Evolutionary conservation across 768 basidiomycete species (phyloP).

Genomic region (Amanita jacksonii): DNA sequence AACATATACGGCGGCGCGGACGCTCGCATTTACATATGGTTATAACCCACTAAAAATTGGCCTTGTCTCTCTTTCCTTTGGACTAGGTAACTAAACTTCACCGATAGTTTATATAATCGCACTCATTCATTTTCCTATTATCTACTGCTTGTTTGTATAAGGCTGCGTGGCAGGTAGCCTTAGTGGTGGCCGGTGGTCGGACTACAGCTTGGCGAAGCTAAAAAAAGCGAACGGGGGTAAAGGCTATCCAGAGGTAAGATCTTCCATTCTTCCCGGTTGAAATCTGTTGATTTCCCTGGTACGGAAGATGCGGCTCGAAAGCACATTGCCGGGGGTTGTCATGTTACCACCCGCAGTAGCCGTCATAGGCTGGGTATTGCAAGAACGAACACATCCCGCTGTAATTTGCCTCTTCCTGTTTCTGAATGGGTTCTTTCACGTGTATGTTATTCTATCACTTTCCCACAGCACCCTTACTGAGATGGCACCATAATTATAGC

Average conservation of each 20-base stretch:
- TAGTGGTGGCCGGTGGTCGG: slow-evolving; percentile 37
- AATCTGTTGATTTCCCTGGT: neutral
- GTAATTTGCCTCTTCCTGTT: slow-evolving; percentile 68
- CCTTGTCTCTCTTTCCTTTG: slow-evolving; percentile 66
- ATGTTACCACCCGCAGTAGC: slow-evolving; percentile 52
- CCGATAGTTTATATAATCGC: neutral
- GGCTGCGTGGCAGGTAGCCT: slow-evolving; percentile 33
- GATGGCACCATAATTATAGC: neutral
- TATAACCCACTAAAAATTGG: slow-evolving; percentile 68
- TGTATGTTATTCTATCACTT: slow-evolving; percentile 35
- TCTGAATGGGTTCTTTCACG: slow-evolving; percentile 60
- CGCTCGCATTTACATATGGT: slow-evolving; percentile 50
- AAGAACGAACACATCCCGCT: slow-evolving; percentile 52
- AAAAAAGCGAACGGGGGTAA: slow-evolving; percentile 31
- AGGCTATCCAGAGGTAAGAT: slow-evolving; percentile 55
- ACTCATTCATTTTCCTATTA: neutral
- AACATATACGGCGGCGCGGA: slow-evolving; percentile 66
- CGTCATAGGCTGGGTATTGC: slow-evolving; percentile 68
- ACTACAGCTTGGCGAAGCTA: slow-evolving; percentile 26
- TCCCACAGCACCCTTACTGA: neutral
- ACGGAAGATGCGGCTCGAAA: slow-evolving; percentile 62
- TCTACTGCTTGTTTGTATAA: slow-evolving; percentile 5
- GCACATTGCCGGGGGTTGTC: slow-evolving; percentile 47
- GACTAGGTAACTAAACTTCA: slow-evolving; percentile 39
- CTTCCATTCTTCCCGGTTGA: neutral